A percentile compares a stretch with the other conserved stretches of the same genome.
These are phyloP conservation scores for Pythium biforme DNA, from an alignment of 352 stramenopile genomes.

Conservation along the genomic window DNA sequence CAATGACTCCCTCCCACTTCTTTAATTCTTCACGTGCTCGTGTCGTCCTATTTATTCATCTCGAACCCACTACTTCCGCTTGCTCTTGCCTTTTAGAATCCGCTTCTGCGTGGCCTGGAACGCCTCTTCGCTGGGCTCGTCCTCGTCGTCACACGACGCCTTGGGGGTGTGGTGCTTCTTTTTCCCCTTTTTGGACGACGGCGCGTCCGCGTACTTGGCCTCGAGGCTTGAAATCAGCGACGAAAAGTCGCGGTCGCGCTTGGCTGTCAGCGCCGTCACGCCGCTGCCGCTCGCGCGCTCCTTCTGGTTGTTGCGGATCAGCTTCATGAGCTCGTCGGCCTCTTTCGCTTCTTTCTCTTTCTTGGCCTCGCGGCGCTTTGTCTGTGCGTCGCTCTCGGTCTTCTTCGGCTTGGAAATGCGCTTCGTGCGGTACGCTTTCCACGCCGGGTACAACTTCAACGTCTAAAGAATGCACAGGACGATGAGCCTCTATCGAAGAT, in stretches of 20 bases:
- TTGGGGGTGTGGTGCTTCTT: constrained; percentile 13
- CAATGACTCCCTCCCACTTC: no score
- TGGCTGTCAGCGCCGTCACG: constrained; percentile 31
- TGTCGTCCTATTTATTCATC: no score
- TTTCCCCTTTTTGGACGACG: constrained; percentile 41
- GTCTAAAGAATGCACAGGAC: no score
- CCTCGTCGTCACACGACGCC: constrained; percentile 12
- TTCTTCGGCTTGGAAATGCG: constrained; percentile 40
- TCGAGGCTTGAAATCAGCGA: constrained; percentile 63
- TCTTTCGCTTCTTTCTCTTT: constrained; percentile 57
- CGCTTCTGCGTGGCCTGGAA: constrained; percentile 58
- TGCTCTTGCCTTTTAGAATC: constrained; percentile 37
- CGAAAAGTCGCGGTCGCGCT: constrained; percentile 56
- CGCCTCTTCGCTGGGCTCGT: constrained; percentile 57
- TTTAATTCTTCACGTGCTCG: no score
- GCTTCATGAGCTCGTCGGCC: constrained; percentile 57
- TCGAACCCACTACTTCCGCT: constrained; percentile 10
- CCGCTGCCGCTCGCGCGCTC: constrained; percentile 33
- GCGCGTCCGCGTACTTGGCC: constrained; percentile 54
- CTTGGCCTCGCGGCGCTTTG: constrained; percentile 52
- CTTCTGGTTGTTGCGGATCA: constrained; percentile 58
- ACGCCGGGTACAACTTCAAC: constrained; percentile 41
- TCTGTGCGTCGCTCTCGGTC: constrained; percentile 30
- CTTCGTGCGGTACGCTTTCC: constrained; percentile 47
- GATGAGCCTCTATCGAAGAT: no score